Evolutionary conservation across 106 monocot genomes (phyloP).

Genomic region (Acorus calamus): DNA sequence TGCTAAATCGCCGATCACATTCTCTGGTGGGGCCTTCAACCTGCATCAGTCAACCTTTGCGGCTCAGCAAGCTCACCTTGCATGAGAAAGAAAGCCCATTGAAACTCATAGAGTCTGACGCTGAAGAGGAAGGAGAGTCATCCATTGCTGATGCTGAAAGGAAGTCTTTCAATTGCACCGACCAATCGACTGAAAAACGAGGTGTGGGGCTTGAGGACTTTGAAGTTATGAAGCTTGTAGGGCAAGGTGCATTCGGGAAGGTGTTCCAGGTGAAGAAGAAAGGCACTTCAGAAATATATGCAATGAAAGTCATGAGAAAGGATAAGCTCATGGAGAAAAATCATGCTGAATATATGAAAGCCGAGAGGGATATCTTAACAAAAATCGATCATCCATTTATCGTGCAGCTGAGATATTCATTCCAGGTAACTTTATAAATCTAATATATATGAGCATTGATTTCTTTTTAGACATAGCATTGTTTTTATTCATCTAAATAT

Average conservation of each 20-base stretch:
- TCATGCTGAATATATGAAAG: slow-evolving; percentile 94
- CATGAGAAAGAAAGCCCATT: slow-evolving; percentile 49
- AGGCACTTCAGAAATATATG: slow-evolving; percentile 90
- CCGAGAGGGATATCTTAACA: slow-evolving; percentile 95
- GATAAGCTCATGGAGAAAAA: slow-evolving; percentile 98
- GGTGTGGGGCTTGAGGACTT: slow-evolving; percentile 82
- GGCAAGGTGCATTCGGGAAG: slow-evolving; percentile 98
- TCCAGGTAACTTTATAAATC: slow-evolving; percentile 40
- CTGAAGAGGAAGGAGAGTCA: slow-evolving; percentile 14
- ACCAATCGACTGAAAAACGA: slow-evolving; percentile 22
- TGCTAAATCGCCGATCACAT: slow-evolving; percentile 68
- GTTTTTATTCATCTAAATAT: too few relatives aligned
- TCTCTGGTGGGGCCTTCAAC: slow-evolving; percentile 84
- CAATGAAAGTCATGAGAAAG: slow-evolving; percentile 99
- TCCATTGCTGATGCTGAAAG: slow-evolving; percentile 8
- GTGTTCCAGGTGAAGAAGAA: slow-evolving; percentile 97
- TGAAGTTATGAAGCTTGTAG: slow-evolving; percentile 84
- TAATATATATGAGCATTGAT: too few relatives aligned
- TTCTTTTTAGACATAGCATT: too few relatives aligned
- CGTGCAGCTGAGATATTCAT: slow-evolving; percentile 93
- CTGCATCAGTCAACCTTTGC: slow-evolving; percentile 39
- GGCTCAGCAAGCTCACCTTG: slow-evolving; percentile 40
- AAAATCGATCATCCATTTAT: slow-evolving; percentile 93
- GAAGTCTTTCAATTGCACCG: not conserved
- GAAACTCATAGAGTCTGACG: slow-evolving; percentile 40